Evolutionary conservation across 2,329 filamentous ascomycete genomes (phyloP).

Genomic region (Aschersonia sp.): DNA sequence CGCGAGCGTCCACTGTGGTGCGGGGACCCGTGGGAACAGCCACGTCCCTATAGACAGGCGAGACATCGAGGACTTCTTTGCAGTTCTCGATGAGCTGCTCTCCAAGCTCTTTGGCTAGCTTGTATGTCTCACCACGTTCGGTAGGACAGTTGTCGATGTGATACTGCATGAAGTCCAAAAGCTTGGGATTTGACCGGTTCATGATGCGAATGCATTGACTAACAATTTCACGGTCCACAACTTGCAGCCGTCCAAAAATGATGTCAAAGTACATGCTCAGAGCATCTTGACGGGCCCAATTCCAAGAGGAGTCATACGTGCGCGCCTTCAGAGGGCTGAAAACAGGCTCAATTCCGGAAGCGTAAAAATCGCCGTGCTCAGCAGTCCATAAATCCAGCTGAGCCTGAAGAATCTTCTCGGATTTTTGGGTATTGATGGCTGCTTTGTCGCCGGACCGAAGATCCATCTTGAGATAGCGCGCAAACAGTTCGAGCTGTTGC

Average conservation of each 20-base stretch:
- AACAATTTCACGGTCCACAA: constrained; percentile 92
- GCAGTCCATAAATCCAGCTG: constrained; percentile 91
- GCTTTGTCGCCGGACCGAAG: constrained; percentile 94
- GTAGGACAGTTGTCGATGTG: constrained; percentile 98
- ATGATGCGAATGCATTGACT: constrained; percentile 98
- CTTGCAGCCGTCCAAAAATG: constrained; percentile 88
- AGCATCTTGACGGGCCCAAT: constrained; percentile 96
- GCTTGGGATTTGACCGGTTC: constrained; percentile 92
- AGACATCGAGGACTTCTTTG: constrained; percentile 70
- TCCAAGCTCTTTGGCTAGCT: constrained; percentile 91
- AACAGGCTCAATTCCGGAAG: constrained; percentile 81
- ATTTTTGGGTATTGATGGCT: constrained; percentile 70
- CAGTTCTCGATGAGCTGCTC: constrained; percentile 95
- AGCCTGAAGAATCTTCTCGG: constrained; percentile 74
- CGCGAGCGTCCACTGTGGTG: constrained; percentile 82
- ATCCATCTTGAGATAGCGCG: constrained; percentile 93
- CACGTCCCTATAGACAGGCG: constrained; percentile 94
- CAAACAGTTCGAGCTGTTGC: constrained; percentile 91
- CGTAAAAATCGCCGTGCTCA: constrained; percentile 95
- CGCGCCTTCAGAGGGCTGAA: constrained; percentile 91
- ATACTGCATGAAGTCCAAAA: constrained; percentile 99
- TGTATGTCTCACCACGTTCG: constrained; percentile 91
- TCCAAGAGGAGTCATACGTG: constrained; percentile 97
- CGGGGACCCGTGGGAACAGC: constrained; percentile 80
- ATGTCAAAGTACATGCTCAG: constrained; percentile 99